Percentiles rank a stretch among this genome's conserved stretches.
phyloP scores from a whole-genome alignment of 2,329 filamentous ascomycete genomes.

The Talaromyces sp. region DNA sequence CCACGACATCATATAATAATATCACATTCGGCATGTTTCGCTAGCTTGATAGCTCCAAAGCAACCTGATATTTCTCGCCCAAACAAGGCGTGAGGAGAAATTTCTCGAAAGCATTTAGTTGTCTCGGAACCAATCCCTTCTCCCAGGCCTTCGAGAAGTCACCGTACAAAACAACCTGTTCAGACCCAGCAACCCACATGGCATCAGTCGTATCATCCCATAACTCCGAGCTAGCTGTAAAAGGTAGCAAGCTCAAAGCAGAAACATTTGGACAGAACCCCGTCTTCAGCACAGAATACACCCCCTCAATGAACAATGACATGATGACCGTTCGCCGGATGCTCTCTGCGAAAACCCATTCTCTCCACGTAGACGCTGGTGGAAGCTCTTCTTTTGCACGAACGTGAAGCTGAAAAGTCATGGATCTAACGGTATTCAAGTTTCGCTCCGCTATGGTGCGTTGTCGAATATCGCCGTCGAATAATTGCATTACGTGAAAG shows the following conservation, averaged over 20 bases:
- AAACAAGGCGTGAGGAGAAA: conserved; percentile 7
- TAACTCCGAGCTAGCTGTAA: neutral
- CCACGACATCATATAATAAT: conserved; percentile 12
- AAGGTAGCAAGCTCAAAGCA: conserved; percentile 9
- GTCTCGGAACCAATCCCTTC: conserved; percentile 2
- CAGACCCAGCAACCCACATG: conserved; percentile 1
- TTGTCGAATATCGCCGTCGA: conserved; percentile 17
- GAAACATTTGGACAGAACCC: conserved; percentile 4
- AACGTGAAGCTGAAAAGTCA: conserved; percentile 10
- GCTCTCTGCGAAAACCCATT: conserved; percentile 17
- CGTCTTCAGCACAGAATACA: conserved; percentile 7
- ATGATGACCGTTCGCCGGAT: conserved; percentile 19
- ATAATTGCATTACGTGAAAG: conserved; percentile 15
- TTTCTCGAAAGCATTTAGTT: conserved; percentile 10
- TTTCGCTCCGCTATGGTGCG: conserved; percentile 14
- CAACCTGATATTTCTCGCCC: conserved; percentile 7
- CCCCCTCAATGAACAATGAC: conserved; percentile 4
- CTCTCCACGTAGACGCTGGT: conserved; percentile 6
- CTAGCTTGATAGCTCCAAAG: conserved; percentile 1
- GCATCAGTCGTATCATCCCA: conserved; percentile 5
- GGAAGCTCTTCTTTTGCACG: neutral
- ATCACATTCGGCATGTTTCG: neutral
- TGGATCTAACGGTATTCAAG: conserved; percentile 2
- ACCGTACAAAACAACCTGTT: conserved; percentile 9
- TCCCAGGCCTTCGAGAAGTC: conserved; percentile 42